A percentile compares a stretch with the other conserved stretches of the same genome.
These are phyloP conservation scores for Fusarium nematophilum DNA, from an alignment of 2,329 filamentous ascomycete genomes.

Conservation along the genomic window DNA sequence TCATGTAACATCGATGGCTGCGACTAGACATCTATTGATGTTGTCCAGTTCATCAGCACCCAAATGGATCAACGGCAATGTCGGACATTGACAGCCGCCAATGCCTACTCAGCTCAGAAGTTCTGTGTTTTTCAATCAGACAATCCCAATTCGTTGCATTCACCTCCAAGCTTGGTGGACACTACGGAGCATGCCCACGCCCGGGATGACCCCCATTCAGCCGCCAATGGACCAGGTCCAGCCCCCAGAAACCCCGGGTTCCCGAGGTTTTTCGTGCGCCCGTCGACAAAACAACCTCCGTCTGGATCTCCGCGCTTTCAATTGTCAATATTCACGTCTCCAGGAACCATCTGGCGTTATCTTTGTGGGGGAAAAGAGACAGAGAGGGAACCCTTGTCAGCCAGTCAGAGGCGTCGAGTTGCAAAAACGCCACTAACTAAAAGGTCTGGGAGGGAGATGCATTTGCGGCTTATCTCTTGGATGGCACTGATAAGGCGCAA, in stretches of 20 bases:
- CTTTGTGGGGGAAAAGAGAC: constrained; percentile 14
- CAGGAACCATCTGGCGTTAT: constrained; percentile 13
- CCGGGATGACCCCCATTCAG: too few relatives aligned
- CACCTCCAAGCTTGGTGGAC: not conserved
- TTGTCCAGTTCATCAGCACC: too few relatives aligned
- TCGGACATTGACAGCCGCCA: too few relatives aligned
- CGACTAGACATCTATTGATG: too few relatives aligned
- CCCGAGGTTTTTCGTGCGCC: not conserved
- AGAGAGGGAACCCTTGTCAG: not conserved
- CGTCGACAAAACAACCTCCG: constrained; percentile 15
- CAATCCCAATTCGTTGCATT: constrained; percentile 17
- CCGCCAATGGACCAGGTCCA: too few relatives aligned
- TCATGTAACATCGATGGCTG: too few relatives aligned
- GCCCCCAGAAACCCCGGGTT: too few relatives aligned
- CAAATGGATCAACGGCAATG: too few relatives aligned
- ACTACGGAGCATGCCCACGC: too few relatives aligned
- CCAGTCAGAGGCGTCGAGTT: constrained; percentile 25
- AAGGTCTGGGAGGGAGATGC: not conserved
- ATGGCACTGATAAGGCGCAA: constrained; percentile 19
- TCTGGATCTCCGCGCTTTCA: constrained; percentile 8
- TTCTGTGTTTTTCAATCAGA: constrained; percentile 17
- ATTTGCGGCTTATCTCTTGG: constrained; percentile 32
- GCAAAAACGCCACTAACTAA: constrained; percentile 15
- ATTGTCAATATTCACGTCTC: not conserved
- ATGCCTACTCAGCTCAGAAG: not conserved